Evolutionary conservation across 257 asterid genomes (phyloP), one percentile per base, ranked within the genome.

Genomic region (Cynanchum wilfordii): DNA sequence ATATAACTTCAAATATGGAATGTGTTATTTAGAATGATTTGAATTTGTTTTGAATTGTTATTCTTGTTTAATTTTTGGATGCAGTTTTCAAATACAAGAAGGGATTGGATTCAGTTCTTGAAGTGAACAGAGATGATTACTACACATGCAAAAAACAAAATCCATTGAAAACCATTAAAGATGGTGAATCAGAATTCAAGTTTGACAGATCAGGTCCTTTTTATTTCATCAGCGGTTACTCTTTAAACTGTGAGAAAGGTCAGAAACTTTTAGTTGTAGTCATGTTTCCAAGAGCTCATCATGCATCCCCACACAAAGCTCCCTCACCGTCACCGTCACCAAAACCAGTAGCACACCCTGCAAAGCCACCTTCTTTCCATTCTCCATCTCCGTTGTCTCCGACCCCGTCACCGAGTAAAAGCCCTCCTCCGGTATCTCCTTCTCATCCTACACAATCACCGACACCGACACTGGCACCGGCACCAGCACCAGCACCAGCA

Each of bases 181-280:
- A 79, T 54, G 91, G 94, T 0, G 58, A 74, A 13, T 86, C 97
- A 0, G 24, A 52, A 33, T 76, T 89, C 84, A 79, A 56, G 45
- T 84, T 89, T 17, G 69, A 87, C 8, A 81, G 89, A 1, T 68
- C 91, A 0, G 96, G 97, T 10, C 82, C 83, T 0, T 87, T 91
- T 72, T 87, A 75, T 64, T 89, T 91, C 80, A 89, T 91, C 77
- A 77, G 79, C 29, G 91, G 97, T 10, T 76, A 81, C 52, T 79
- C 77, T 30, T 16, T 83, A 4, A 71, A 58, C 44, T 91, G 97
- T 49, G 80, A 76, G n/a, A 80, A 69, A 20, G 97, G 94, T 19
- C 92, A 91, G 73, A 89, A 86, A 76, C 33, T 91, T 69, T 25
- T 70, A 51, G 49, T 81, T 68, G 79, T 87, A 33, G 96, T 90